A percentile compares a stretch with the other conserved stretches of the same genome.
Evolutionary conservation across 2,329 filamentous ascomycete genomes (phyloP).

Genomic region (Huntiella abstrusa): DNA sequence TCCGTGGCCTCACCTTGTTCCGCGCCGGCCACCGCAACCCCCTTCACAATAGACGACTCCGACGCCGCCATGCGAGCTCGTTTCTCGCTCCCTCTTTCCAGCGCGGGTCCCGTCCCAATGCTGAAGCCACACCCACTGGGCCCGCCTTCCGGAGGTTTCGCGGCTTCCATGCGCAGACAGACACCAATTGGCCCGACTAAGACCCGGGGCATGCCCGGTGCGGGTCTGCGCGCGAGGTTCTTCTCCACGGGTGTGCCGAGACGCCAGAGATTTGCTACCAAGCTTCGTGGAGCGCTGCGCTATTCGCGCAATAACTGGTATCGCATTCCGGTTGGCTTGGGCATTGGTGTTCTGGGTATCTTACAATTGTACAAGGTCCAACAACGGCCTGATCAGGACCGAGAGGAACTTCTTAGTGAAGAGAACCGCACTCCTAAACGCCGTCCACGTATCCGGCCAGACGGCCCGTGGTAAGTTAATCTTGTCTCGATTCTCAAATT

Average conservation of each 20-base stretch:
- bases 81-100: conserved; percentile 5
- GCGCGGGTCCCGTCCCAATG: conserved; percentile 8
- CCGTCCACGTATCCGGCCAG: conserved; percentile 50
- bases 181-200: not conserved
- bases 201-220: conserved; percentile 2
- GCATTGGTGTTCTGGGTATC: conserved; percentile 65
- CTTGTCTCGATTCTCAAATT: conserved; percentile 1
- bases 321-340: conserved; percentile 71
- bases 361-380: conserved; percentile 68
- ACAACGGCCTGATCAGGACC: conserved; percentile 22
- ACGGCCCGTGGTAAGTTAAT: conserved; percentile 56
- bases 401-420: conserved; percentile 10
- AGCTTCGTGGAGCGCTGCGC: conserved; percentile 8
- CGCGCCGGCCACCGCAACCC: conserved; percentile 1
- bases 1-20: not conserved
- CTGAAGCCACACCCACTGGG: conserved; percentile 9
- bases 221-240: conserved; percentile 6
- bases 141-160: conserved; percentile 8
- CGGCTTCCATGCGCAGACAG: conserved; percentile 9
- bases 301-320: conserved; percentile 45
- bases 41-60: conserved; percentile 4
- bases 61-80: conserved; percentile 8
- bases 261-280: conserved; percentile 9
- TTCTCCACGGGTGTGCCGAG: conserved; percentile 8
- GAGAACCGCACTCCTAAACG: conserved; percentile 22